These are phyloP conservation scores for Cucumis melo DNA, from an alignment of 306 rosid species.

Conservation along the genomic window DNA sequence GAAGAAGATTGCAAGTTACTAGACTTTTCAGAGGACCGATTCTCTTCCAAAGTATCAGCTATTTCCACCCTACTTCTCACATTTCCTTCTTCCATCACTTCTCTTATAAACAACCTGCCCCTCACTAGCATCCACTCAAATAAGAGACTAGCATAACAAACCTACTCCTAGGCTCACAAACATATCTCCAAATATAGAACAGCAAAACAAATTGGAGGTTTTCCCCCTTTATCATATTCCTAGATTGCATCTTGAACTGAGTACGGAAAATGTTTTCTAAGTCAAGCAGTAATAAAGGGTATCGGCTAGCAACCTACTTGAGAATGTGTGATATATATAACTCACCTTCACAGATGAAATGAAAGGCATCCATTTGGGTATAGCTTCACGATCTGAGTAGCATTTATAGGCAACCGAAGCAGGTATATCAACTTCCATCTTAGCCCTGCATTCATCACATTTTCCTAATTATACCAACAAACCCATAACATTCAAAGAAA, in stretches of 20 bases:
- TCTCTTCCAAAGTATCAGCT: not conserved
- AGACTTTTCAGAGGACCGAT: not conserved
- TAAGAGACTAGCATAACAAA: not conserved
- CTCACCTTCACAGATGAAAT: conserved; percentile 73
- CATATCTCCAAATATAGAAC: not conserved
- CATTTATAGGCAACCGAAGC: conserved; percentile 58
- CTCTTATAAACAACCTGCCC: not conserved
- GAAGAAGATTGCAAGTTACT: not conserved
- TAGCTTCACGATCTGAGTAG: conserved; percentile 87
- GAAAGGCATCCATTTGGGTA: conserved; percentile 91
- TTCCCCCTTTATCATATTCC: not conserved
- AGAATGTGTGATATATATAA: not conserved
- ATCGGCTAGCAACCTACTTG: not conserved
- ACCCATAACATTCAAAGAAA: not conserved
- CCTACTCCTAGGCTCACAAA: not conserved
- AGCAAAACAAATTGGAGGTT: not conserved
- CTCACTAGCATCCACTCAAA: not conserved
- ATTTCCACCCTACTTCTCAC: not conserved
- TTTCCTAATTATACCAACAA: conserved; percentile 9
- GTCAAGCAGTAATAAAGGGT: not conserved
- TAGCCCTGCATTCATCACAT: conserved; percentile 63
- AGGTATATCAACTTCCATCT: conserved; percentile 76
- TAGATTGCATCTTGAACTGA: not conserved
- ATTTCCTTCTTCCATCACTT: not conserved
- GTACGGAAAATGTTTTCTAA: not conserved